Base-by-base conservation (phyloP, 768 basidiomycete genomes). In the Tubosaeta brunneosetosa region DNA sequence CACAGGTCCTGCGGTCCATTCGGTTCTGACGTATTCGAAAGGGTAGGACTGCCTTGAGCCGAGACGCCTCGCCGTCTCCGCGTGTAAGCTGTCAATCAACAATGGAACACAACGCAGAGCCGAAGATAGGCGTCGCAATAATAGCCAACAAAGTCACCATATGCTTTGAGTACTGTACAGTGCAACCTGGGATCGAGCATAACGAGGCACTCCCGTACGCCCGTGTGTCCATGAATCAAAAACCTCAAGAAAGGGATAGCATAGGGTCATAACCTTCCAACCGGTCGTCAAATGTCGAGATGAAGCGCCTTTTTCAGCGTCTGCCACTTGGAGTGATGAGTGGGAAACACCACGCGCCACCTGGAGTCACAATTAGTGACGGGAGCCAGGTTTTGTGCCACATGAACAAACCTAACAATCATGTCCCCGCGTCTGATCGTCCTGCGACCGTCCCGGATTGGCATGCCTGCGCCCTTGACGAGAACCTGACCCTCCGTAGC, bases 391-490 rank as follows among this genome's bases (percentile, higher is more conserved):
- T 42, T 49, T 57, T 54, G 40, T 47, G 47, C 22, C 40, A 47
- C 38, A 51, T 27, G 33, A 50, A 62, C 57, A 47, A 49, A 86
- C 85, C 77, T 79, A 51, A 88, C 72, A 53, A 86, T 70, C 61
- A 88, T 70, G 61, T 84, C 82, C 16, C 85, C 84, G 59, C 79
- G 75, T 33, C 82, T 82, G 48, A 79, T 65, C 10, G 79, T 69
- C 59, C 73, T 70, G 10, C 80, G 77, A 29, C 76, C 69, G n/a
- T 78, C 73, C 51, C 79, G 69, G 42, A 83, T 71, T 37, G 84
- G 84, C 86, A 88, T 88, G n/a, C 86, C 86, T 49, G 79, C 82
- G 38, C 81, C 83, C 60, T 72, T 73, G 49, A 84, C 69, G 37
- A 75, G 70, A 40, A 75, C 65, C 53, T 77, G 74, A 14, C 82